Conservation (phyloP, 2,329 filamentous ascomycete genomes). For the Aspergillus intermedius region DNA sequence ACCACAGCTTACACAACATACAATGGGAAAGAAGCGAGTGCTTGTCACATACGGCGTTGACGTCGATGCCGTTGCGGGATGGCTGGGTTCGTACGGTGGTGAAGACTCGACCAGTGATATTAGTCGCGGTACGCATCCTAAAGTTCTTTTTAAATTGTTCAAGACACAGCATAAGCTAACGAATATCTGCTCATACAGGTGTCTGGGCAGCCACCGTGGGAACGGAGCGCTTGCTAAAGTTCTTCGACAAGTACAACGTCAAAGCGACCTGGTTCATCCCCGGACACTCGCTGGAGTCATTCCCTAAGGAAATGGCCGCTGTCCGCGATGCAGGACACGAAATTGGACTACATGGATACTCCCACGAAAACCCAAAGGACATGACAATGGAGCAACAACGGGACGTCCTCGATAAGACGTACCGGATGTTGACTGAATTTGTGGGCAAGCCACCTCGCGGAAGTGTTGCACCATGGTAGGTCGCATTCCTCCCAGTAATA, state of each 20-base stretch:
- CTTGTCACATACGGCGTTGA: conserved; percentile 27
- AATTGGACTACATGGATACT: conserved; percentile 64
- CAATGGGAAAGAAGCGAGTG: conserved; percentile 19
- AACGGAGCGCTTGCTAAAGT: conserved; percentile 58
- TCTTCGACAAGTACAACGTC: conserved; percentile 66
- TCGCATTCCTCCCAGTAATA: not conserved
- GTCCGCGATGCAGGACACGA: conserved; percentile 61
- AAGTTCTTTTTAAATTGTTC: too few relatives aligned
- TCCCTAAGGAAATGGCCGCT: conserved; percentile 57
- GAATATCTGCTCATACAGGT: conserved; percentile 27
- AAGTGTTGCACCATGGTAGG: conserved; percentile 62
- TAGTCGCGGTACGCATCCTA: conserved; percentile 16
- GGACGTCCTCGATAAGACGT: conserved; percentile 71
- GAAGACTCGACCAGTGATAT: conserved; percentile 28
- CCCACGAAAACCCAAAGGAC: conserved; percentile 64
- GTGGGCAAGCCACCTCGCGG: conserved; percentile 66
- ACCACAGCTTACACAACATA: not conserved
- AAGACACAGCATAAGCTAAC: not conserved
- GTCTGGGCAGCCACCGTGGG: conserved; percentile 64
- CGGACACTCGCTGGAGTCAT: conserved; percentile 58
- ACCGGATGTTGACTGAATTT: conserved; percentile 67
- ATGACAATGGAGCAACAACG: conserved; percentile 71
- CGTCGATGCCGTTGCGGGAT: conserved; percentile 28
- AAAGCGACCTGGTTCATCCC: conserved; percentile 63
- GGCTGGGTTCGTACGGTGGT: conserved; percentile 29